Percentiles rank a stretch among this genome's conserved stretches.
Evolutionary conservation across 108 stramenopile species (phyloP).

Genomic region (Cyclotella kingstonii): DNA sequence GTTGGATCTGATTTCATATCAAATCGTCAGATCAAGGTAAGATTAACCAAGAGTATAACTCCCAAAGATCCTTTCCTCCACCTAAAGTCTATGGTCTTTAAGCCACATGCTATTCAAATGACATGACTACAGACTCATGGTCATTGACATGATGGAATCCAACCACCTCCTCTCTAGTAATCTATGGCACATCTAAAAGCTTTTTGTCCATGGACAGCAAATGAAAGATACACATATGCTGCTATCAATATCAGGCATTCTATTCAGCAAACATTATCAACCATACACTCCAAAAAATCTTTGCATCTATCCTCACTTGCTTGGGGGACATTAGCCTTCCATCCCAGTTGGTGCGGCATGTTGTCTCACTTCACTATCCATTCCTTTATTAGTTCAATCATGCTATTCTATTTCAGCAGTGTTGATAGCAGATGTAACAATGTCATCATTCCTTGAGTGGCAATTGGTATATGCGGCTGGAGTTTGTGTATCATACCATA

Average conservation of each 20-base stretch:
- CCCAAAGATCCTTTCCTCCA: too few relatives aligned
- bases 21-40: too few relatives aligned
- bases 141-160: too few relatives aligned
- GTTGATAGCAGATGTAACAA: constrained; percentile 15
- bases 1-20: too few relatives aligned
- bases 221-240: too few relatives aligned
- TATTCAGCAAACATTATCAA: constrained; percentile 8
- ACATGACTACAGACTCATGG: too few relatives aligned
- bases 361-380: constrained; percentile 31
- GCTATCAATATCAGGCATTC: background rate
- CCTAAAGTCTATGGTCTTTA: too few relatives aligned
- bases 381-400: constrained; percentile 25
- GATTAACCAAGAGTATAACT: too few relatives aligned
- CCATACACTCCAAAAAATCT: constrained; percentile 6
- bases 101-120: too few relatives aligned
- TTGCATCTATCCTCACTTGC: constrained; percentile 36
- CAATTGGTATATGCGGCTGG: constrained; percentile 43
- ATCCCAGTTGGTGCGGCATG: constrained; percentile 36
- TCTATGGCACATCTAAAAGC: too few relatives aligned
- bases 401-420: constrained; percentile 24
- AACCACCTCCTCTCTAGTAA: too few relatives aligned
- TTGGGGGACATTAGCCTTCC: constrained; percentile 44
- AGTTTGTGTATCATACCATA: constrained; percentile 29
- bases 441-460: constrained; percentile 42
- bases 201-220: too few relatives aligned